Evolutionary conservation across 164 flowering plant species (phyloP), one percentile per base, ranked within the genome.

Genomic region (Aristolochia fimbriata): DNA sequence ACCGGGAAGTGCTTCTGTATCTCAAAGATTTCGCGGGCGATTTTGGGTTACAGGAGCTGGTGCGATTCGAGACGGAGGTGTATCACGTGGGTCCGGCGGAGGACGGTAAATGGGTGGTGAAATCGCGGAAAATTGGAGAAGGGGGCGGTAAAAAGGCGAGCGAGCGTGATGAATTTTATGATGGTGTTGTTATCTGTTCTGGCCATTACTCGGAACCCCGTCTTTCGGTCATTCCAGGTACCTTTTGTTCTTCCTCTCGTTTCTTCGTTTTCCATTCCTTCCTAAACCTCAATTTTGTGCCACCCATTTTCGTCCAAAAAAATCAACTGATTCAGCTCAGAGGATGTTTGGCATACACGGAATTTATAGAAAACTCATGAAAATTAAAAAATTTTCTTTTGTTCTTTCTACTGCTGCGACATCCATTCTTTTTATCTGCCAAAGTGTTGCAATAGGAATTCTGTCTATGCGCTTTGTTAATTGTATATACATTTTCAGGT

Each of bases 21-120:
- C 62, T 91, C 68, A 57, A 71, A 21, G 92, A 82, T 52, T 91
- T 79, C 46, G 78, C 76, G 1, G 10, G 15, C 4, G 84, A 83
- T 62, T 91, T 81, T 62, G 69, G 70, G 60, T 19, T 86, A 17
- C 23, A 11, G 54, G 87, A 76, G 60, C 51, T 79, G 79, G 68
- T 91, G n/a, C 68, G 89, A 65, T 85, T 81, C 51, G 77, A 70
- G 65, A 77, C 82, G 4, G 94, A 86, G 71, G 97, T 91, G n/a
- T 65, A 67, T 33, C 58, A 52, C 21, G 92, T 82, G 31, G 68
- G 78, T 4, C 27, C 74, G 72, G 67, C 22, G 64, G 81, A 71
- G 49, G 83, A 54, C 23, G 79, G 76, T 61, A 88, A 76, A 66
- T 87, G 94, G 96, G 65, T 45, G 53, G 86, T 91, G 49, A 72